Conservation (phyloP, 2,329 filamentous ascomycete genomes). For the Fusarium agapanthi region DNA sequence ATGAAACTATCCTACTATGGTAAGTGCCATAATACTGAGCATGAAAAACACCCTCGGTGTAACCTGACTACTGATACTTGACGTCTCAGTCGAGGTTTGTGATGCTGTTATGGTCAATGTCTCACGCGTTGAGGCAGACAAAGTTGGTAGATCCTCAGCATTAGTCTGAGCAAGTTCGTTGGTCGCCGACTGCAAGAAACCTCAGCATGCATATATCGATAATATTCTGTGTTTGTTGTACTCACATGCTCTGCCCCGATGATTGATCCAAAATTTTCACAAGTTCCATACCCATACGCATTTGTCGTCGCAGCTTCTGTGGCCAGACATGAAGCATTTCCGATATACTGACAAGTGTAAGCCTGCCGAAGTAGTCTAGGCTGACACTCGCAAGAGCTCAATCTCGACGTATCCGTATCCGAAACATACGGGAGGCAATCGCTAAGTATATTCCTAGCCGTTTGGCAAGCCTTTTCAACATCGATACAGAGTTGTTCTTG, state of each 20-base stretch:
- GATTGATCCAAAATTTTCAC: background rate
- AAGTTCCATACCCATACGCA: background rate
- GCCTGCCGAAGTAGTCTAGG: background rate
- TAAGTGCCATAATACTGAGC: background rate
- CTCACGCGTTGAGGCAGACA: background rate
- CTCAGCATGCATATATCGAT: background rate
- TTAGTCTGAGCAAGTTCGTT: fast-evolving
- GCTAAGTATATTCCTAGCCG: background rate
- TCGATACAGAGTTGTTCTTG: background rate
- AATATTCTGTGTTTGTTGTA: background rate
- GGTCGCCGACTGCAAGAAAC: background rate
- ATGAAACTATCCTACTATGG: fast-evolving
- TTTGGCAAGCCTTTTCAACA: background rate
- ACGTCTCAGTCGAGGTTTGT: background rate
- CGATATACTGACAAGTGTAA: background rate
- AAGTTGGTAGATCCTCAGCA: background rate
- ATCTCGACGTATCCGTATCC: background rate
- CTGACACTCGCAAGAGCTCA: background rate
- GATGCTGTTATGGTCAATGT: background rate
- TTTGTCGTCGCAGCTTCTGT: background rate
- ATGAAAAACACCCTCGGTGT: fast-evolving
- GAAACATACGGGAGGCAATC: background rate
- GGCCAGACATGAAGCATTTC: background rate
- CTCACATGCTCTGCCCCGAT: background rate
- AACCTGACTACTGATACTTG: background rate